Percentiles rank a stretch among this genome's conserved stretches.
Conservation (phyloP, 768 basidiomycete genomes). For the Mycena olivaceomarginata region DNA sequence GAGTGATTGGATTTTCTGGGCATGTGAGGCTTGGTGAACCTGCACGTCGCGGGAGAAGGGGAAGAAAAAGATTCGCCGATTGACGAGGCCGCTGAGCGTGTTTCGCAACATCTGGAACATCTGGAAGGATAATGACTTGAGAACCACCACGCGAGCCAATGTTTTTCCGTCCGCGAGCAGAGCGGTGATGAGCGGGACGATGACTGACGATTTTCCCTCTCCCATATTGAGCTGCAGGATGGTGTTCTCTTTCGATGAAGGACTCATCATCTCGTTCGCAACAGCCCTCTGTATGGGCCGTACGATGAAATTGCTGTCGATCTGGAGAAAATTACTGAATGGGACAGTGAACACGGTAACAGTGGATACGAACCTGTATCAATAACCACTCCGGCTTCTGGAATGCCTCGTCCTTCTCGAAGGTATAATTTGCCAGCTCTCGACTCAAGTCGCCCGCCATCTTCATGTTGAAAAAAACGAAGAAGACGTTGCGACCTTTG, state of each 20-base stretch:
- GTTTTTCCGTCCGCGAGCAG: conserved; percentile 64
- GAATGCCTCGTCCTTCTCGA: conserved; percentile 31
- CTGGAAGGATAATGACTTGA: conserved; percentile 67
- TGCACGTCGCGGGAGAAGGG: conserved; percentile 68
- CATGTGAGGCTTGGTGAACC: conserved; percentile 26
- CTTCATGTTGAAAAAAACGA: conserved; percentile 41
- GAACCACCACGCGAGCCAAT: conserved; percentile 68
- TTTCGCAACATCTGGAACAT: conserved; percentile 69
- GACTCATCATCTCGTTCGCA: conserved; percentile 52
- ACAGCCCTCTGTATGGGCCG: conserved; percentile 61
- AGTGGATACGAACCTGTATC: conserved; percentile 59
- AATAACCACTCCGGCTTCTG: conserved; percentile 64
- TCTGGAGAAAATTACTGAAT: conserved; percentile 51
- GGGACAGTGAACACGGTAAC: background rate
- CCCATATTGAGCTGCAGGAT: conserved; percentile 76
- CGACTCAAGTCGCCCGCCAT: conserved; percentile 56
- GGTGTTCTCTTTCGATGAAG: conserved; percentile 58
- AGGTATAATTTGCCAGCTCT: conserved; percentile 49
- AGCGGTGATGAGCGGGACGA: conserved; percentile 65
- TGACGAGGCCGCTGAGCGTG: conserved; percentile 64
- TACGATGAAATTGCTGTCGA: conserved; percentile 65
- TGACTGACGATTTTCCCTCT: conserved; percentile 72
- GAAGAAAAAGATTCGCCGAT: conserved; percentile 68
- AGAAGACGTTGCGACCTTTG: conserved; percentile 63
- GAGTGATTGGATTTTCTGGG: conserved; percentile 52